A percentile compares a stretch with the other conserved stretches of the same genome.
These are phyloP conservation scores for Herpetospermum pedunculosum DNA, from an alignment of 306 rosid genomes.

Conservation along the genomic window DNA sequence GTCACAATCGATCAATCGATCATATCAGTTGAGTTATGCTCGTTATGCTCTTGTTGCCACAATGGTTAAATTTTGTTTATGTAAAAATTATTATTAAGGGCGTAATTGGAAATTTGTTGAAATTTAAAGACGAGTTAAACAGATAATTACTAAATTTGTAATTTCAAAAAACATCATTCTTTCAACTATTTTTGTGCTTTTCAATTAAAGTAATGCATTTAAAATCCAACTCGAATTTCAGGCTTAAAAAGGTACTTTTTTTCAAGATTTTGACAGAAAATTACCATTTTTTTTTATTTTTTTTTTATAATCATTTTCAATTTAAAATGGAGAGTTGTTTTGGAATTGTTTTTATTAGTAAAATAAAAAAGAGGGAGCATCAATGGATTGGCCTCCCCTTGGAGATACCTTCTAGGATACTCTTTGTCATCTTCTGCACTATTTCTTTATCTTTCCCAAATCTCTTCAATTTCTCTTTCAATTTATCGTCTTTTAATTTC, in stretches of 20 bases:
- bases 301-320: neutral
- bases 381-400: neutral
- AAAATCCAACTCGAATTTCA: neutral
- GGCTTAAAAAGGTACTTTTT: neutral
- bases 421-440: neutral
- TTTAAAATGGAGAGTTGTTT: neutral
- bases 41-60: too few relatives aligned
- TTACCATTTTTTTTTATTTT: neutral
- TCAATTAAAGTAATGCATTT: neutral
- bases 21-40: too few relatives aligned
- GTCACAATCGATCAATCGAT: too few relatives aligned
- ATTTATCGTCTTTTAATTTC: neutral
- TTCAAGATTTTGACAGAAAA: neutral
- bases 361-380: neutral
- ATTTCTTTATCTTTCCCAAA: neutral
- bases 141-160: too few relatives aligned
- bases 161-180: neutral
- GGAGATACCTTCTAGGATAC: neutral
- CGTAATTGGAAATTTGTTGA: too few relatives aligned
- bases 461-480: neutral
- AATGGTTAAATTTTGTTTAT: too few relatives aligned
- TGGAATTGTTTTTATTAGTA: neutral
- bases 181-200: neutral
- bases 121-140: too few relatives aligned
- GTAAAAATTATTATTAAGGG: too few relatives aligned